Base-by-base conservation (phyloP, 768 basidiomycete genomes). In the Lanmaoa rubissima region DNA sequence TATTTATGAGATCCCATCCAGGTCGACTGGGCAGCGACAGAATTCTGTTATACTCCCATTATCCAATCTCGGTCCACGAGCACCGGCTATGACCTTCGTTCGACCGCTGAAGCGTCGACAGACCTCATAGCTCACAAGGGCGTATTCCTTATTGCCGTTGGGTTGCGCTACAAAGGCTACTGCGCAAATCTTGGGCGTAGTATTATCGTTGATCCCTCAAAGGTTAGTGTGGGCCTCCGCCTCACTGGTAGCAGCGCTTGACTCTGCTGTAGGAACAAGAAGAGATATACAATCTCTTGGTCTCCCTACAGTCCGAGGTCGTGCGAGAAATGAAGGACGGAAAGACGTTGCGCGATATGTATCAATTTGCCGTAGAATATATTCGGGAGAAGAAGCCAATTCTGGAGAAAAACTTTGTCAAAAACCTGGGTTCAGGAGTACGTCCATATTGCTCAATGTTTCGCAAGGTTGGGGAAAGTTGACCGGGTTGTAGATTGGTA, bases 41-140 rank as follows among this genome's bases (percentile, higher is more conserved):
- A 99, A 72, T 96, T 95, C 74, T 90, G 91, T 63, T 98, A 96
- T 72, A 84, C 91, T 3, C 94, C 96, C 2, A 95, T 98, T 70
- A 92, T 98, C 68, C 96, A 98, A 63, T 98, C 95, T 7, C 88
- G 88, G 41, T 89, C 92, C 9, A 88, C 88, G 36, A 82, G 79
- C 57, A 78, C 82, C 11, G 90, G 92, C 8, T 98, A 96, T 70
- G 96, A 98, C 70, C 77, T 98, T 47, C 85, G 87, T 56, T 87
- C 88, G 40, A 90, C 88, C 1, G 93, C 92, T 0, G 87, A 93
- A 69, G 94, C 95, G 7, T 87, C 92, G 21, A 77, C 82, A 28
- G 90, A 96, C 65, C 79, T 81, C 56, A 88, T 98, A 61, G 86
- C 90, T 48, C 83, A 90, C 74, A 87, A 90, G 65, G 95, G 95